These are phyloP conservation scores for Cucumis melo DNA, from an alignment of 306 rosid species.

Conservation along the genomic window DNA sequence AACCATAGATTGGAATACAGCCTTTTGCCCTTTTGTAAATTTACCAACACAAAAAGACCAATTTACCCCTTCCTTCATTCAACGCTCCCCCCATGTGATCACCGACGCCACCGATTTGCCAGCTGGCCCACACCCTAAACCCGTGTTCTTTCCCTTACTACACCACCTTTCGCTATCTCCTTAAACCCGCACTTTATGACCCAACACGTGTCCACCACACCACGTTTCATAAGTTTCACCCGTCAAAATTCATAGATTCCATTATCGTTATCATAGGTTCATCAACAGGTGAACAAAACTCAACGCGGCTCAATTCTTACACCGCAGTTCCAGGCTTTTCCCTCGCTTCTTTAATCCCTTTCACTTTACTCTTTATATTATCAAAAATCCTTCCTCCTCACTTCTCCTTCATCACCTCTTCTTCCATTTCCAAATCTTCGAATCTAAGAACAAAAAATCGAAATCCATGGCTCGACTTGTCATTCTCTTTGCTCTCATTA, in stretches of 20 bases:
- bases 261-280: no score
- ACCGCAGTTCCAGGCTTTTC: conserved; percentile 5
- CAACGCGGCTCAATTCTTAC: not conserved
- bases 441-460: not conserved
- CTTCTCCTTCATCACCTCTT: not conserved
- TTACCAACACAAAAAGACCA: not conserved
- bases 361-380: conserved; percentile 5
- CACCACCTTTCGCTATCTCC: not conserved
- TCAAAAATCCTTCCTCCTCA: not conserved
- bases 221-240: not conserved
- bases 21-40: not conserved
- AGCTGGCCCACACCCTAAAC: not conserved
- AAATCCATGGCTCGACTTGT: conserved; percentile 24
- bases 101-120: conserved; percentile 5
- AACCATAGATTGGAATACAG: not conserved
- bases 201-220: not conserved
- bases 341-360: not conserved
- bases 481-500: conserved; percentile 28
- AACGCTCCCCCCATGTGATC: not conserved
- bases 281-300: not conserved
- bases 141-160: not conserved
- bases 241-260: no score
- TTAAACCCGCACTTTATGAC: not conserved
- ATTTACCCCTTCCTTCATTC: not conserved
- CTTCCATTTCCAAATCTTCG: not conserved